Base-by-base conservation (phyloP, 192 early-diverging fungal genomes). In the Backusella westeae region DNA sequence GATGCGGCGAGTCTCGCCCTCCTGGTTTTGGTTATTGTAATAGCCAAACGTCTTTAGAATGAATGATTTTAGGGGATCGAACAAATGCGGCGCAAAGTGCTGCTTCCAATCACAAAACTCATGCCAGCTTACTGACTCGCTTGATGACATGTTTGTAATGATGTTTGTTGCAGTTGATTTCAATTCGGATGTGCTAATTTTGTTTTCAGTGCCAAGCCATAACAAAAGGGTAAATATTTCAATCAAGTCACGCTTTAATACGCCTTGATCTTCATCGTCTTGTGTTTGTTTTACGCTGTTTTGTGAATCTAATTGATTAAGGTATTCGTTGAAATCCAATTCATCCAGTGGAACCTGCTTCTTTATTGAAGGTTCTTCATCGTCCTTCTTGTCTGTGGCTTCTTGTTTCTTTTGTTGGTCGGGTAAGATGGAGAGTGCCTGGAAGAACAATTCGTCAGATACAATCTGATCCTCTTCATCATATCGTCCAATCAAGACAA, bases 31-130 rank as follows among this genome's bases (percentile, higher is more conserved):
- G 1, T 53, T 46, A 77, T 71, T 14, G 44, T 82, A 81, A 81
- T 84, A 83, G 8, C 81, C 72, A 59, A 89, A 89, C 35, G 79
- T 67, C 21, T 39, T 81, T 15, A 85, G 84, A 26, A 89, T 80
- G 65, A 87, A 89, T 5, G 75, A 77, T 19, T 84, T 77, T 8
- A 86, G 67, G 1, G 81, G 65, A 19, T 80, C 67, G 53, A 86
- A 86, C 6, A 89, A 38, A 74, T 83, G 75, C 7, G 88, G 88
- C 0, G 80, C 73, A 73, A 84, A 83, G 1, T 80, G 77, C 3
- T 66, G 15, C 26, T 72, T 74, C 82, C 82, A 83, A 14, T n/a
- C 6, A n/a, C 36, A 2, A 67, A 83, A 80, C 0, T 15, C 53
- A 32, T 56, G 9, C 49, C 53, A 10, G 8, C 59, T 38, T 29